Conservation (phyloP, 2,329 filamentous ascomycete genomes). For the Colletotrichum sansevieriae region DNA sequence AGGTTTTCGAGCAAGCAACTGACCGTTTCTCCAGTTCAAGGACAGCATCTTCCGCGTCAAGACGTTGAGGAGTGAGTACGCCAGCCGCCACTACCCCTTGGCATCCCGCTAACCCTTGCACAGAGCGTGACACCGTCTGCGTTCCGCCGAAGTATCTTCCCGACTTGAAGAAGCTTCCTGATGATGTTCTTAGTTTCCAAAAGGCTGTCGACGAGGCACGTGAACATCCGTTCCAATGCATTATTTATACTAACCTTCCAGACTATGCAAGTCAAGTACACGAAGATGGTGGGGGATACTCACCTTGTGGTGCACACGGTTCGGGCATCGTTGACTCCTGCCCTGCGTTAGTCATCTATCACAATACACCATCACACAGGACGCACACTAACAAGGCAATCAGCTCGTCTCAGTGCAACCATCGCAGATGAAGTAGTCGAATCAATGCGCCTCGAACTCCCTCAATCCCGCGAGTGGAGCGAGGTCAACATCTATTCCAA, state of each 20-base stretch:
- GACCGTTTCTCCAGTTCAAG: slow-evolving; percentile 47
- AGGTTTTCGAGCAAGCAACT: background rate
- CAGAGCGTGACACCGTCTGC: slow-evolving; percentile 46
- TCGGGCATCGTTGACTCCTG: slow-evolving; percentile 51
- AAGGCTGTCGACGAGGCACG: slow-evolving; percentile 46
- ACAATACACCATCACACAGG: rapidly evolving
- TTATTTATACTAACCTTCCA: slow-evolving; percentile 30
- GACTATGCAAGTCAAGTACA: slow-evolving; percentile 52
- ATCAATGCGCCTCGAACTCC: slow-evolving; percentile 51
- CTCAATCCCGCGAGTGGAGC: slow-evolving; percentile 55
- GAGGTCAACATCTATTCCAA: slow-evolving; percentile 55
- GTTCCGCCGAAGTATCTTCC: slow-evolving; percentile 49
- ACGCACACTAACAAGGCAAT: background rate
- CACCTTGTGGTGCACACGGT: slow-evolving; percentile 48
- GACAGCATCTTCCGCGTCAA: slow-evolving; percentile 48
- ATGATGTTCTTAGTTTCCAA: slow-evolving; percentile 49
- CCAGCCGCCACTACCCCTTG: background rate
- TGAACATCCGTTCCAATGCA: background rate
- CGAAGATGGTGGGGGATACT: slow-evolving; percentile 45
- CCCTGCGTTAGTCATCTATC: slow-evolving; percentile 45
- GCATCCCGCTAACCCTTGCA: background rate
- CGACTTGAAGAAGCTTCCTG: slow-evolving; percentile 50
- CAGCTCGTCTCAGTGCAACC: slow-evolving; percentile 52
- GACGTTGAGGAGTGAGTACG: slow-evolving; percentile 43
- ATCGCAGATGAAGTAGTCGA: slow-evolving; percentile 51